A percentile compares a stretch with the other conserved stretches of the same genome.
Conservation (phyloP, 2,329 filamentous ascomycete genomes). For the Aureobasidium subglaciale region DNA sequence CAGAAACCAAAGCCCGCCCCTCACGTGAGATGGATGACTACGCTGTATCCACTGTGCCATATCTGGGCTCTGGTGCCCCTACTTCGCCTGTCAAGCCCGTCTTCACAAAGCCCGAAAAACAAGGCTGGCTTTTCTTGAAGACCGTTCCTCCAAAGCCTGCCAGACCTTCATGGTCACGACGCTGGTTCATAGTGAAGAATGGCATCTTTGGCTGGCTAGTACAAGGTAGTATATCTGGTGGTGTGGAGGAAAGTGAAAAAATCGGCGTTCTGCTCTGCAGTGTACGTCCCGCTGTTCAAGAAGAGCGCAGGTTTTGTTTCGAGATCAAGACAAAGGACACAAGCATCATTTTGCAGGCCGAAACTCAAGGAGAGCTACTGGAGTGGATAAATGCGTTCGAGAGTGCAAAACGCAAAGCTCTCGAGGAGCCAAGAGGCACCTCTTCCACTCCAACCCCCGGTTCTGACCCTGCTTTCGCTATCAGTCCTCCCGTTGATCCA, state of each 20-base stretch:
- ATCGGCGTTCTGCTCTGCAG: constrained; percentile 93
- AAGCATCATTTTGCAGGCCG: constrained; percentile 81
- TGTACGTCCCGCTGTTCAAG: constrained; percentile 80
- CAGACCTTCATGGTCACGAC: constrained; percentile 77
- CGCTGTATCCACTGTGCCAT: constrained; percentile 80
- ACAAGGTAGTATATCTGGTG: constrained; percentile 68
- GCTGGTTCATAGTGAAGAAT: constrained; percentile 94
- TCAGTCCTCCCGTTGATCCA: constrained; percentile 77
- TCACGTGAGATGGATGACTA: constrained; percentile 93
- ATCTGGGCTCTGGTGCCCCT: constrained; percentile 59
- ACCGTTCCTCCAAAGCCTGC: constrained; percentile 81
- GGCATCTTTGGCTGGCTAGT: constrained; percentile 94
- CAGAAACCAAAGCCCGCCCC: constrained; percentile 64
- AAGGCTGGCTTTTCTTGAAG: constrained; percentile 86
- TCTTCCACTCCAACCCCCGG: constrained; percentile 35
- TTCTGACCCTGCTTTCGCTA: constrained; percentile 75
- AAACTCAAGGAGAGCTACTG: constrained; percentile 85
- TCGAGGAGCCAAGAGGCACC: constrained; percentile 61
- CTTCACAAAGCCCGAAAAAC: constrained; percentile 59
- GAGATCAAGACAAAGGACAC: constrained; percentile 97
- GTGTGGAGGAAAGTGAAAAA: constrained; percentile 91
- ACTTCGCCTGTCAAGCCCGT: constrained; percentile 47
- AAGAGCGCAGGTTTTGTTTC: constrained; percentile 94
- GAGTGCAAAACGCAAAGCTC: constrained; percentile 82
- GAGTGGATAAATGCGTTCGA: constrained; percentile 95